Evolutionary conservation across 2,329 filamentous ascomycete species (phyloP), one percentile per base, ranked within the genome.

Genomic region (Xylaria sp.): DNA sequence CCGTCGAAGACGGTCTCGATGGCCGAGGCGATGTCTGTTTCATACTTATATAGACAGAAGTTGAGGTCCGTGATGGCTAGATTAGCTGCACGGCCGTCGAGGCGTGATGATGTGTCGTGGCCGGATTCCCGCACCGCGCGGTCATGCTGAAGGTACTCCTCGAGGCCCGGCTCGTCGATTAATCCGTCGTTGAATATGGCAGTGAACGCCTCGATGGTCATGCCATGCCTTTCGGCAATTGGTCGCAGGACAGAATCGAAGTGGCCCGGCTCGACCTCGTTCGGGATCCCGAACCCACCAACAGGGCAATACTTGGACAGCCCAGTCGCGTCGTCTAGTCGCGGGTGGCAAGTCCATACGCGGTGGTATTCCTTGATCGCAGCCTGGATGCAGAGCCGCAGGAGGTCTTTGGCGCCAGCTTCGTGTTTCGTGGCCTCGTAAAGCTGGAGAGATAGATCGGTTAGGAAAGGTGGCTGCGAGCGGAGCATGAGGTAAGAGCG

Each of bases 1-100:
- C 51, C 57, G 1, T n/a, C 25, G 51, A 54, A 54, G 9, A 41
- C 41, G 25, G 17, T 25, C n/a, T 51, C 33, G 17, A 60, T 41
- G n/a, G 51, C 57, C 2, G 19, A 15, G 13, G 57, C 57, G 13
- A 60, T 54, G 23, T 60, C 57, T 13, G n/a, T 48, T 43, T 60
- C 57, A 37, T 60, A 60, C 25, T 60, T 59, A n/a, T 60, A 55
- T 7, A 60, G 57, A 21, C 51, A 60, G 51, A 54, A 60, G 17
- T 60, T 60, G 23, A 60, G 51, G 17, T 54, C 57, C 7, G 29
- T 48, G 57, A 55, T 43, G 10, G 43, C 41, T 8, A 60, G 44
- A 35, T 55, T 51, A 5, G 51, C 51, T 9, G 57, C 57, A 31
- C 57, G 57, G 2, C 57, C 57, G 33, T 54, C 29, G 3, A 55